A percentile compares a stretch with the other conserved stretches of the same genome.
Evolutionary conservation across 441 rosid species (phyloP).

Genomic region (Syzygium syzygioides): DNA sequence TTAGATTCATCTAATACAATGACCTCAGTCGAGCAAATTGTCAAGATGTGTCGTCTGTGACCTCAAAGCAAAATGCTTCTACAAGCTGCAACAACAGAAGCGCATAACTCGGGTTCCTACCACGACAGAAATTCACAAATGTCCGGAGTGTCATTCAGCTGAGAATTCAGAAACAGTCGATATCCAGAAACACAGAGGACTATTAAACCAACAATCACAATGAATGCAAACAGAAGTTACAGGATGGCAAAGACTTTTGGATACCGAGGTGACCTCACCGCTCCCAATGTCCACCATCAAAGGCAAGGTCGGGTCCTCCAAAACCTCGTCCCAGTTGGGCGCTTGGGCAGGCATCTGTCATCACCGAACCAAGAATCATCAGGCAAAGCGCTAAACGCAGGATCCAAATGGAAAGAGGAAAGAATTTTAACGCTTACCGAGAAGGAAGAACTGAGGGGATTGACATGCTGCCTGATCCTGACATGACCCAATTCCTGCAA

Average conservation of each 20-base stretch:
- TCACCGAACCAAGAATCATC: background rate
- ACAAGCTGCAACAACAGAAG: background rate
- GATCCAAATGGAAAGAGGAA: background rate
- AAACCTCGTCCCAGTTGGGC: conserved; percentile 71
- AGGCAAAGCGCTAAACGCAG: background rate
- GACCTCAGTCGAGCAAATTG: background rate
- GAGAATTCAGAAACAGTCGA: background rate
- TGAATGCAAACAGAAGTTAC: background rate
- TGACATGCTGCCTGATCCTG: conserved; percentile 91
- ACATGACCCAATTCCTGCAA: conserved; percentile 68
- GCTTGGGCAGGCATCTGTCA: conserved; percentile 52
- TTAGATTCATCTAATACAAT: background rate
- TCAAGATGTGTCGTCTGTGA: background rate
- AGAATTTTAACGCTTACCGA: conserved; percentile 33
- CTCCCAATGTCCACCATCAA: conserved; percentile 96
- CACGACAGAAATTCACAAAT: background rate
- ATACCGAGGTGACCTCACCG: conserved; percentile 33
- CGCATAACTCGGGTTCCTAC: background rate
- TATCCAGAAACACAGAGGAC: background rate
- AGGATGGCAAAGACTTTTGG: background rate
- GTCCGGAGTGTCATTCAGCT: background rate
- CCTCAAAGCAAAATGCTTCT: background rate
- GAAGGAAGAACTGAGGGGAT: conserved; percentile 80
- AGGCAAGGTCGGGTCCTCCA: conserved; percentile 72
- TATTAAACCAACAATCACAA: background rate